These are phyloP conservation scores for Apiospora aurea DNA, from an alignment of 2,329 filamentous ascomycete species.

Conservation along the genomic window DNA sequence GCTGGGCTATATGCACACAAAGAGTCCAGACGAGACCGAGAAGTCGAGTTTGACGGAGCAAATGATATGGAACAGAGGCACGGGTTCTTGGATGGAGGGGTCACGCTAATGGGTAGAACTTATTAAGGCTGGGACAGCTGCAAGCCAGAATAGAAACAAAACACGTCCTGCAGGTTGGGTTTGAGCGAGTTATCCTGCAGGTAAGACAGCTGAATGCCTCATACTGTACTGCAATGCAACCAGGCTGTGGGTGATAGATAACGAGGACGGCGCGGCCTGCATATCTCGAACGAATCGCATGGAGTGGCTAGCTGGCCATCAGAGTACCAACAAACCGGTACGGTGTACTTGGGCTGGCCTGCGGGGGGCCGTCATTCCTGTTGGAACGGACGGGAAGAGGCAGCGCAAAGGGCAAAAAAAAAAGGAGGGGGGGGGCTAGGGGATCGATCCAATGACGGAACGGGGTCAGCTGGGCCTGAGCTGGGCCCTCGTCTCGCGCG, in stretches of 20 bases:
- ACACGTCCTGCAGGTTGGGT: conserved; percentile 16
- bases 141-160: conserved; percentile 21
- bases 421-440: too few species aligned
- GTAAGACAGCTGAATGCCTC: conserved; percentile 13
- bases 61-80: conserved; percentile 14
- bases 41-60: conserved; percentile 3
- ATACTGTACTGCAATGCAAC: conserved; percentile 2
- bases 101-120: conserved; percentile 15
- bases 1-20: background rate
- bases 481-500: conserved; percentile 7
- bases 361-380: conserved; percentile 16
- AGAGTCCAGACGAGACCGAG: background rate
- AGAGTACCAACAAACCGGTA: background rate
- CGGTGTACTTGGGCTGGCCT: conserved; percentile 4
- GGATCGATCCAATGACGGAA: conserved; percentile 8
- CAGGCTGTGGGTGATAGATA: background rate
- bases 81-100: conserved; percentile 13
- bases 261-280: background rate
- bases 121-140: conserved; percentile 21
- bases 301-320: background rate
- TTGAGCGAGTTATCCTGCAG: conserved; percentile 11
- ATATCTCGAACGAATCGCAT: conserved; percentile 7
- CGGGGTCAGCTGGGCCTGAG: conserved; percentile 17
- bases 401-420: background rate
- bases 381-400: conserved; percentile 6